These are phyloP conservation scores for Pythium grandisporangium DNA, from an alignment of 352 stramenopile species.

Conservation along the genomic window DNA sequence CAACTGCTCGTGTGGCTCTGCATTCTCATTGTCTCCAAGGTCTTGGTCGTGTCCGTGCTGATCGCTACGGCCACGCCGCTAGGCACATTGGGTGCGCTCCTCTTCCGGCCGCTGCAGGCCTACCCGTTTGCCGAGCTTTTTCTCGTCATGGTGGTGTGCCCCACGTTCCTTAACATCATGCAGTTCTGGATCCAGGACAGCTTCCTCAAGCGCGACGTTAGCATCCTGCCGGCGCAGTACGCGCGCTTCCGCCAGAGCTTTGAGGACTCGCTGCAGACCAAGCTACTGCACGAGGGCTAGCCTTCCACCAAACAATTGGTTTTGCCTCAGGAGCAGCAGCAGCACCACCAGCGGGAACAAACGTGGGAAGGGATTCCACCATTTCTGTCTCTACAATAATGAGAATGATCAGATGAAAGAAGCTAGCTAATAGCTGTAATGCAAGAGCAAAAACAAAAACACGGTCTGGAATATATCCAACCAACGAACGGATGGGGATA, in stretches of 20 bases:
- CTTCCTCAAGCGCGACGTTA: constrained; percentile 73
- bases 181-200: constrained; percentile 85
- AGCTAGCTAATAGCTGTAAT: too few species aligned
- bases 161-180: constrained; percentile 77
- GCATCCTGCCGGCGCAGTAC: constrained; percentile 46
- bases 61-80: constrained; percentile 37
- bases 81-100: constrained; percentile 43
- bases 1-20: constrained; percentile 54
- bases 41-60: constrained; percentile 65
- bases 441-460: too few species aligned
- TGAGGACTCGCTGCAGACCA: constrained; percentile 60
- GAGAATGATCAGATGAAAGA: too few species aligned
- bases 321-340: too few species aligned
- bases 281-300: constrained; percentile 47
- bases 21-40: constrained; percentile 78
- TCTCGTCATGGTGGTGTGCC: constrained; percentile 75
- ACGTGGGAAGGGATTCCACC: too few species aligned
- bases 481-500: too few species aligned
- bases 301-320: too few species aligned
- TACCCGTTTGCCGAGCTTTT: constrained; percentile 68
- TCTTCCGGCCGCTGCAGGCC: constrained; percentile 46
- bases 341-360: too few species aligned
- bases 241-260: constrained; percentile 52
- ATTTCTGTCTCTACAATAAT: too few species aligned
- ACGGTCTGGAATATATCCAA: too few species aligned